phyloP scores from a whole-genome alignment of 2,329 filamentous ascomycete species.

The Penicillium sumatraense region DNA sequence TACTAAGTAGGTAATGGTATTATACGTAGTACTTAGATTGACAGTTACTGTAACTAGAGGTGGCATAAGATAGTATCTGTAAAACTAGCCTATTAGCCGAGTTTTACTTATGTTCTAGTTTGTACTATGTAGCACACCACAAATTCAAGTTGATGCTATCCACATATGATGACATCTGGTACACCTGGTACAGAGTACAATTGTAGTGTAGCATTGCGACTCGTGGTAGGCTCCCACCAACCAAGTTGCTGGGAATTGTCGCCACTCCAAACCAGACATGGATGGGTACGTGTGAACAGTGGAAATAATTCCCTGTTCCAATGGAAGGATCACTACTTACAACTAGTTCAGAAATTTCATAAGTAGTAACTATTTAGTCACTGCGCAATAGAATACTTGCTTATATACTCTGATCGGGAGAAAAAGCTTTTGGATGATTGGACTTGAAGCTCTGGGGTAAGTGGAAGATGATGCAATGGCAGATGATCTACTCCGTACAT shows the following conservation, averaged over 20 bases:
- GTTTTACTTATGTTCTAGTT: too few relatives aligned
- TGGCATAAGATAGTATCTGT: too few relatives aligned
- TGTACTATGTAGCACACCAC: too few relatives aligned
- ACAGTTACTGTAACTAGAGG: background rate
- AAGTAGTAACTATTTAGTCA: background rate
- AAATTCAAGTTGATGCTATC: background rate
- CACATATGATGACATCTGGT: background rate
- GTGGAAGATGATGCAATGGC: background rate
- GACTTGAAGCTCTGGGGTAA: background rate
- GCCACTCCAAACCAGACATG: background rate
- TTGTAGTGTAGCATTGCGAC: conserved; percentile 1
- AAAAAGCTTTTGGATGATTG: background rate
- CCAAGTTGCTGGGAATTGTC: conserved; percentile 2
- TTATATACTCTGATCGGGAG: too few relatives aligned
- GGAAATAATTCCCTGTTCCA: background rate
- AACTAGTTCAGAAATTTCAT: background rate
- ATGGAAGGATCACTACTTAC: too few relatives aligned
- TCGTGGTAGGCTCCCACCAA: conserved; percentile 11
- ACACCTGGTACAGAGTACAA: background rate
- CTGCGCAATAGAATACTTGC: too few relatives aligned
- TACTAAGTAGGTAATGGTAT: too few relatives aligned
- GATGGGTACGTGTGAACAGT: background rate
- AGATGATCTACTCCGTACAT: too few relatives aligned
- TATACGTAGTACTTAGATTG: too few relatives aligned
- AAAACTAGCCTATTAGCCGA: too few relatives aligned